Evolutionary conservation across 148 eudicot species (phyloP), one percentile per base, ranked within the genome.

Genomic region (Persicaria tinctoria): DNA sequence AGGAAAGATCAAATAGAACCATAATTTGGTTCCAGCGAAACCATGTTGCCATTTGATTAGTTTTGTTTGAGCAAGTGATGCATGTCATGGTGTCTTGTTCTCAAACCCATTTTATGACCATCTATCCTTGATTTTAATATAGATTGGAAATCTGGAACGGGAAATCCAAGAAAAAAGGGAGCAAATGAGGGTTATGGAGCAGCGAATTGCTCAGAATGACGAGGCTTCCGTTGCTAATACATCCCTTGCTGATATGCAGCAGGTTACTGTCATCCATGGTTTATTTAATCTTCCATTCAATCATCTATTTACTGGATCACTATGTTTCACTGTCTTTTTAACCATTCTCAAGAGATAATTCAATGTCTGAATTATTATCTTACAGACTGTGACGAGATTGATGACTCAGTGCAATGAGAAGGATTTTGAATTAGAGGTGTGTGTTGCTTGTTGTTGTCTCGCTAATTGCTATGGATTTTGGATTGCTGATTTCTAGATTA

Each of bases 391-490:
- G 82, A 80, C 76, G 82, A 86, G 86, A 80, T 84, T 95, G 81
- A 92, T 81, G 89, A 80, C 92, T 10, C 96, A 92, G 78, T 95
- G 97, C 76, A 90, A 86, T 75, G 92, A 95, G 79, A 92, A 84
- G 84, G 89, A 80, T 66, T 95, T 95, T 85, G 99, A 95, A 84
- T 87, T 95, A 17, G 99, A 95, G 97, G 99, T 95, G 45, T 46
- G 84, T 78, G 51, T 47, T 74, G 47, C 18, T 66, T 66, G 46
- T 66, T 23, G 70, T 38, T 66, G 70, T 66, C 8, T 66, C 0
- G 23, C 23, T 0, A 20, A 20, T 20, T 66, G 47, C 47, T 66
- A 44, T 23, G 32, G 66, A 23, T 60, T 60, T 60, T 60, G 3
- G 66, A 23, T 9, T 23, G 38, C 53, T 12, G 12, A 6, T 8